These are phyloP conservation scores for Wickerhamia fluorescens DNA, from an alignment of 805 yeast species.

Conservation along the genomic window DNA sequence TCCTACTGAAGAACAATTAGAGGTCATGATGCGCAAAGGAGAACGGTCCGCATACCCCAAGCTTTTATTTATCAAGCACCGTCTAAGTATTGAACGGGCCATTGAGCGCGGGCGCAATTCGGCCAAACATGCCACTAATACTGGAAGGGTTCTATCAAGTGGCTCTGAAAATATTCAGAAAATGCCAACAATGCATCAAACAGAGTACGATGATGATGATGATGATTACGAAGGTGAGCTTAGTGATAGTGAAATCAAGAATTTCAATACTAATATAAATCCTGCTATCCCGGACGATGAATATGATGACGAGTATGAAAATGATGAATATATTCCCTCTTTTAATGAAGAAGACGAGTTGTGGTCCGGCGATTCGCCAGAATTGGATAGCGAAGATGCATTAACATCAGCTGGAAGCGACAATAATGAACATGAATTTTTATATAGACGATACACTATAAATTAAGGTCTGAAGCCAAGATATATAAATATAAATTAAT, in stretches of 20 bases:
- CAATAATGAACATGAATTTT: too few species aligned
- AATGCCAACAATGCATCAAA: constrained; percentile 5
- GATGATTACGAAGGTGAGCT: constrained; percentile 4
- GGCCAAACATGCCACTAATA: constrained; percentile 11
- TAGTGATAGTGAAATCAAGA: constrained; percentile 1
- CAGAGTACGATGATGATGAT: constrained; percentile 8
- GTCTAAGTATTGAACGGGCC: constrained; percentile 58
- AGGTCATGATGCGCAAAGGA: constrained; percentile 52
- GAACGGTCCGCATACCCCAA: constrained; percentile 62
- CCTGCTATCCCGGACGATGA: not conserved
- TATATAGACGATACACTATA: too few species aligned
- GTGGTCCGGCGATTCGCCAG: too few species aligned
- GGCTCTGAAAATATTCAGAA: constrained; percentile 2
- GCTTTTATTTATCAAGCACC: constrained; percentile 54
- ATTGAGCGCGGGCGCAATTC: constrained; percentile 45
- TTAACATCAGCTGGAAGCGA: too few species aligned
- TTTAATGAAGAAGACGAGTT: constrained; percentile 1
- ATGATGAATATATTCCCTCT: not conserved
- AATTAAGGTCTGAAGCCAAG: too few species aligned
- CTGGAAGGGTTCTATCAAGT: constrained; percentile 8
- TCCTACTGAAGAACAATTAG: constrained; percentile 55
- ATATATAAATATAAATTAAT: too few species aligned
- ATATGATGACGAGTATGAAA: not conserved
- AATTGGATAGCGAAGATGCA: too few species aligned
- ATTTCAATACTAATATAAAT: constrained; percentile 1